Conservation (phyloP, 2,329 filamentous ascomycete species). For the Epichloe coenophiala region DNA sequence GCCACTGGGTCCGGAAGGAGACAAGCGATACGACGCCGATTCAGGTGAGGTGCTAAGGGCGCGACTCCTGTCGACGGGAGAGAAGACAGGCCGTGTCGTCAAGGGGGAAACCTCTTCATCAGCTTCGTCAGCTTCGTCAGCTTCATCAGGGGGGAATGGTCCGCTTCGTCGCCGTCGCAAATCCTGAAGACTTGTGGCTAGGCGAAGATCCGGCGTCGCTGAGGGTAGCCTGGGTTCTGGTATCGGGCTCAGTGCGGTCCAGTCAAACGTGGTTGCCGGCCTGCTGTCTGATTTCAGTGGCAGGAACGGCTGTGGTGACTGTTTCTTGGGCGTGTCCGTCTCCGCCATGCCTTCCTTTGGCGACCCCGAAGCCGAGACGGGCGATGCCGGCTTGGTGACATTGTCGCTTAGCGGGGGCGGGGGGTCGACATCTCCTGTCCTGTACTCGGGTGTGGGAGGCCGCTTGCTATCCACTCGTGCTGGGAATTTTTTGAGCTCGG, state of each 20-base stretch:
- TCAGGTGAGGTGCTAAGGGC: constrained; percentile 2
- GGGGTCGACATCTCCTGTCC: constrained; percentile 25
- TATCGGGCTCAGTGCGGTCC: constrained; percentile 7
- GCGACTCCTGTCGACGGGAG: constrained; percentile 11
- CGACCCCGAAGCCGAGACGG: constrained; percentile 29
- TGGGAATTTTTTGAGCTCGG: constrained; percentile 2
- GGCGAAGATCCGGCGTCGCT: constrained; percentile 10
- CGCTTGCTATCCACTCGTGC: constrained; percentile 15
- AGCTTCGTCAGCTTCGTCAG: neutral
- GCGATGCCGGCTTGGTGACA: constrained; percentile 30
- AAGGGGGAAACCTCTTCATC: neutral
- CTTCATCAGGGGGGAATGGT: neutral
- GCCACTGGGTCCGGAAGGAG: neutral
- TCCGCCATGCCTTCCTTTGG: constrained; percentile 8
- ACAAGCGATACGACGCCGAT: neutral
- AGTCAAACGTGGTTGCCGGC: neutral
- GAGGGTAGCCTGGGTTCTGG: constrained; percentile 15
- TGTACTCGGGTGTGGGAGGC: constrained; percentile 37
- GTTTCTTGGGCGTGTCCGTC: constrained; percentile 3
- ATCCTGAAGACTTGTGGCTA: constrained; percentile 12
- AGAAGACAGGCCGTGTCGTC: constrained; percentile 1
- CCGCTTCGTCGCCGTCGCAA: constrained; percentile 5
- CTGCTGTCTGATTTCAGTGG: neutral
- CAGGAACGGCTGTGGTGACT: constrained; percentile 6
- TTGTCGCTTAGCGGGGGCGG: constrained; percentile 20